A percentile compares a stretch with the other conserved stretches of the same genome.
phyloP scores from a whole-genome alignment of 176 grass and related monocot species.

The Alloteropsis semialata region DNA sequence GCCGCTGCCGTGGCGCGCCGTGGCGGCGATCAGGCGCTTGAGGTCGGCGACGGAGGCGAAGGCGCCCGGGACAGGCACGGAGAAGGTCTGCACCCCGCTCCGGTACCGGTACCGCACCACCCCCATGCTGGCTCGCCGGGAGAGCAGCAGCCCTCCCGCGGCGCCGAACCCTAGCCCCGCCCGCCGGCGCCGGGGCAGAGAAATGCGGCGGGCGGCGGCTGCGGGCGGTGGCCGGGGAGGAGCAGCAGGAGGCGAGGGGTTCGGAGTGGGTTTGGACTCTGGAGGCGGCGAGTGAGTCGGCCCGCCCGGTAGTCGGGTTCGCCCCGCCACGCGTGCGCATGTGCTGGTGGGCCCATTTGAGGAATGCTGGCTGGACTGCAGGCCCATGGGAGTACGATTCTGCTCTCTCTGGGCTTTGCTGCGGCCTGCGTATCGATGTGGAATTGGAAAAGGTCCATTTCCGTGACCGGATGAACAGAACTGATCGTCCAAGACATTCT shows the following conservation, averaged over 20 bases:
- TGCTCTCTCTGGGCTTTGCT: no score
- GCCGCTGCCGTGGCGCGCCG: background rate
- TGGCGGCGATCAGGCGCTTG: constrained; percentile 2
- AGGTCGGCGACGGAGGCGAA: constrained; percentile 8
- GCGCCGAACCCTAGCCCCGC: background rate
- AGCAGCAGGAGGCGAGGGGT: background rate
- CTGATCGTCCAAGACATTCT: no score
- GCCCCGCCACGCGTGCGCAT: no score
- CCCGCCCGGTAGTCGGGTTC: no score
- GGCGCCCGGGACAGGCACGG: background rate
- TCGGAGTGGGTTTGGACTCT: background rate
- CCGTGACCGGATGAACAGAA: no score
- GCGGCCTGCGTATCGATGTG: no score
- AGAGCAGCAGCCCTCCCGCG: no score
- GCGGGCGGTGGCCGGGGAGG: background rate
- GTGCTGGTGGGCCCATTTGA: no score
- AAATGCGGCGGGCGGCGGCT: no score
- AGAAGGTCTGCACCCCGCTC: constrained; percentile 9
- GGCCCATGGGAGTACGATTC: no score
- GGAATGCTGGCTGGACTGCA: no score
- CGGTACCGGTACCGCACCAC: background rate
- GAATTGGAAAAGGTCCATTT: no score
- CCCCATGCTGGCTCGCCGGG: background rate
- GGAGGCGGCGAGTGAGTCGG: background rate
- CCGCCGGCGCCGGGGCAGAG: background rate